Evolutionary conservation across 2,329 filamentous ascomycete species (phyloP), one percentile per base, ranked within the genome.

Genomic region (Neonectria punicea): DNA sequence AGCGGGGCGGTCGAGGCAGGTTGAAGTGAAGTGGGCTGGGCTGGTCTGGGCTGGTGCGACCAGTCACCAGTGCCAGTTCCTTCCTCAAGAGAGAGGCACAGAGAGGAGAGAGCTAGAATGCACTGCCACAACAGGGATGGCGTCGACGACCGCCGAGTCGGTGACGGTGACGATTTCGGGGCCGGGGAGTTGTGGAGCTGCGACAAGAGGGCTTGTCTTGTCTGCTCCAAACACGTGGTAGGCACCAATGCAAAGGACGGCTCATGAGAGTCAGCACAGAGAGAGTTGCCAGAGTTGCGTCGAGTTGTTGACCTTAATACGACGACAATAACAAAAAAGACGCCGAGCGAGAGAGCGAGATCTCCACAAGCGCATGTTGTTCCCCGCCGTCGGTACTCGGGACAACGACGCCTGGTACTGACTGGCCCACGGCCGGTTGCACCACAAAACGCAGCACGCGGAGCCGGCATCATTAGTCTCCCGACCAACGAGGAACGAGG

Each of bases 71-170:
- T 11, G 14, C 39, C 39, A 11, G 39, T 43, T n/a, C 36, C 36
- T 39, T 25, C 51, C 25, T 18, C 6, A 36, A 51, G 58, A 22
- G 43, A 46, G 51, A 22, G n/a, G 10, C 25, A 47, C 41, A 32
- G 22, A 50, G 39, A 44, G 30, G 56, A 53, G 36, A 28, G 47
- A 59, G 61, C 61, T 64, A 59, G 43, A 64, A 56, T 56, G 63
- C 63, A 66, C 63, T 66, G 63, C 63, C 63, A 66, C 63, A 63
- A 55, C 63, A 66, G 63, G 63, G 63, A 66, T 66, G 58, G 63
- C 54, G 63, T 59, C 46, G 36, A 61, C 57, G 53, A 58, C 41
- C 51, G 36, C 39, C 53, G 30, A 66, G 57, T 58, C 54, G 63
- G 61, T 64, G 61, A 64, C 61, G 61, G 61, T 22, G 43, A 51